Percentiles rank a stretch among this genome's conserved stretches.
Evolutionary conservation across 179 eudicot species (phyloP).

Genomic region (Carnegiea gigantea): DNA sequence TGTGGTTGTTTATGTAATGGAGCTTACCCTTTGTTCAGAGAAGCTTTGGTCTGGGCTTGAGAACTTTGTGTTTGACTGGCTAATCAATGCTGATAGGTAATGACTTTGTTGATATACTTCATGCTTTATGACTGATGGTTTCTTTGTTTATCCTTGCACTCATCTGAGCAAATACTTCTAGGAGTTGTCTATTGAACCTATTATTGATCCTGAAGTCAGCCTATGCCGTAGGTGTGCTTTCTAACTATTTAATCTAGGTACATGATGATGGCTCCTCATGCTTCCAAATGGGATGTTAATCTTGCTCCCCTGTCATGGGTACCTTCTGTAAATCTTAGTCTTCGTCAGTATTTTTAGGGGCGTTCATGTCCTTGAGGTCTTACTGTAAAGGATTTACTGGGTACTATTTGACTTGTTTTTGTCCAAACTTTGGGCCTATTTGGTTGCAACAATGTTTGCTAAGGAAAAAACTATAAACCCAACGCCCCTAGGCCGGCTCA

Average conservation of each 20-base stretch:
- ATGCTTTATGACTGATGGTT: not conserved
- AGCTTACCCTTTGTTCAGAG: constrained; percentile 54
- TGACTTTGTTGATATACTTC: constrained; percentile 10
- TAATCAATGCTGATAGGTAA: constrained; percentile 98
- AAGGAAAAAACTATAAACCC: too few species aligned
- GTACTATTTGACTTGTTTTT: too few species aligned
- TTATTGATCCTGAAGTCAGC: not conserved
- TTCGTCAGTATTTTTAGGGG: too few species aligned
- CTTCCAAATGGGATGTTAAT: not conserved
- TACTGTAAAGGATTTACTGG: too few species aligned
- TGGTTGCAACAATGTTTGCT: too few species aligned
- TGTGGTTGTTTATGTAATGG: constrained; percentile 21
- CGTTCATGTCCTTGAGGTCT: too few species aligned
- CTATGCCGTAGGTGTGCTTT: not conserved
- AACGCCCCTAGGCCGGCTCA: too few species aligned
- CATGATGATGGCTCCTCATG: not conserved
- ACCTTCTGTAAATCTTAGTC: not conserved
- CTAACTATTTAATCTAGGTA: not conserved
- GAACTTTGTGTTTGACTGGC: constrained; percentile 97
- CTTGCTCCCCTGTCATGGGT: not conserved
- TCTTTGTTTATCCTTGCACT: not conserved
- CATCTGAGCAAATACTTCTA: not conserved
- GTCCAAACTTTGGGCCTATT: too few species aligned
- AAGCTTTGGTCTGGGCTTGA: constrained; percentile 98
- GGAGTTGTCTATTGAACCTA: not conserved